Conservation (phyloP, 805 yeast species). For the Nakazawaea populi region DNA sequence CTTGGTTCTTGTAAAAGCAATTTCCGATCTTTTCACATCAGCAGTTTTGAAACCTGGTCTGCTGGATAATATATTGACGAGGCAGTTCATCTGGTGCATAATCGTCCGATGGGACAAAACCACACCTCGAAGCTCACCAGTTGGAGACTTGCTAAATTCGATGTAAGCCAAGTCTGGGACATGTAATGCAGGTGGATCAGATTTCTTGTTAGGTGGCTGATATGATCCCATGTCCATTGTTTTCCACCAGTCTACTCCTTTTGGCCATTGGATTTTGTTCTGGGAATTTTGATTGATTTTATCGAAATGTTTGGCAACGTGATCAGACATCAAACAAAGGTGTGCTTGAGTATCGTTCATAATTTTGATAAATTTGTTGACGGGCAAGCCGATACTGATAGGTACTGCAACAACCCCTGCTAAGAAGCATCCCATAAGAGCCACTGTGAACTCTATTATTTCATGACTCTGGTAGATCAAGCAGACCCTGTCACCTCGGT, state of each 20-base stretch:
- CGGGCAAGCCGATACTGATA: constrained; percentile 65
- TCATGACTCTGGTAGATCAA: constrained; percentile 80
- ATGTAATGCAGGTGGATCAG: constrained; percentile 58
- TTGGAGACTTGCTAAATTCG: constrained; percentile 84
- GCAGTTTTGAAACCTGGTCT: constrained; percentile 36
- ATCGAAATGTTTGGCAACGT: constrained; percentile 71
- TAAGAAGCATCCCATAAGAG: constrained; percentile 84
- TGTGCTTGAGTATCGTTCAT: constrained; percentile 71
- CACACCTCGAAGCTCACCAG: constrained; percentile 89
- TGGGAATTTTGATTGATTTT: constrained; percentile 41
- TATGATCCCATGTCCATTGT: constrained; percentile 83
- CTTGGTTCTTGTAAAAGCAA: constrained; percentile 38
- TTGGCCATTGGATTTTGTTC: constrained; percentile 59
- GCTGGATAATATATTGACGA: constrained; percentile 64
- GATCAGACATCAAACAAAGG: constrained; percentile 74
- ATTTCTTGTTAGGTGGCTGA: constrained; percentile 49
- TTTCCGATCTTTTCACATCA: constrained; percentile 46
- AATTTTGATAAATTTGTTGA: constrained; percentile 65
- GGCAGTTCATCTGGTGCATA: constrained; percentile 78
- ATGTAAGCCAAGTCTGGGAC: constrained; percentile 87
- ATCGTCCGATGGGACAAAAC: constrained; percentile 87
- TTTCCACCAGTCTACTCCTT: constrained; percentile 68
- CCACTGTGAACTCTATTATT: constrained; percentile 77
- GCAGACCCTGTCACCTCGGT: constrained; percentile 78
- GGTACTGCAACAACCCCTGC: constrained; percentile 97